Evolutionary conservation across 257 asterid species (phyloP), one percentile per base, ranked within the genome.

Genomic region (Ligustrum vulgare): DNA sequence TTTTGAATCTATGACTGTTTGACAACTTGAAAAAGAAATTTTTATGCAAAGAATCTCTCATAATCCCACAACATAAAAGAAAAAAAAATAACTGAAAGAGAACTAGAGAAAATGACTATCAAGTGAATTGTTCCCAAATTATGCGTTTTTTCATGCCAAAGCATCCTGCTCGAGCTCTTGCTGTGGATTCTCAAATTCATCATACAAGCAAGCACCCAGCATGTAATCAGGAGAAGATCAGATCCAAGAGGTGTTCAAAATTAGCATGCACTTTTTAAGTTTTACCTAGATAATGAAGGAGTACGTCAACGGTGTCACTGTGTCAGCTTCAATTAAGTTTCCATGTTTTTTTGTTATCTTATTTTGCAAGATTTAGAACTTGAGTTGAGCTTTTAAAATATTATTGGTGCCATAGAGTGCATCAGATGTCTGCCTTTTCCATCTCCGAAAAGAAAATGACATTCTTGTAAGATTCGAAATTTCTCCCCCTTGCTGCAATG

Each of bases 51-150:
- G 33, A 23, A 60, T 60, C 6, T 60, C 16, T 23, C 6, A 1
- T 20, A 22, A 60, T 18, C 35, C 67, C 16, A n/a, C n/a, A n/a
- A n/a, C n/a, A n/a, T n/a, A n/a, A n/a, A n/a, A n/a, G n/a, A n/a
- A n/a, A n/a, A 74, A 41, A 47, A 33, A 31, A 35, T 13, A 22
- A 32, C 22, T 2, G 32, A 68, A 54, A 23, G 79, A 67, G 58
- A 75, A 23, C 34, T 60, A 25, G 58, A 35, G 37, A 75, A 75
- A 18, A 67, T 67, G 54, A 67, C 33, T 36, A 9, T 23, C 11
- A 36, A 9, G 79, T 60, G 25, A 63, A 28, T 54, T 74, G 72
- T 70, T 64, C 2, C 31, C 51, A 22, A 60, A 5, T 8, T 25
- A 23, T 25, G 33, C 11, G 35, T 60, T 25, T 60, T 10, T 60